Evolutionary conservation across 2,329 filamentous ascomycete species (phyloP).

Genomic region (Coniochaeta hoffmannii): DNA sequence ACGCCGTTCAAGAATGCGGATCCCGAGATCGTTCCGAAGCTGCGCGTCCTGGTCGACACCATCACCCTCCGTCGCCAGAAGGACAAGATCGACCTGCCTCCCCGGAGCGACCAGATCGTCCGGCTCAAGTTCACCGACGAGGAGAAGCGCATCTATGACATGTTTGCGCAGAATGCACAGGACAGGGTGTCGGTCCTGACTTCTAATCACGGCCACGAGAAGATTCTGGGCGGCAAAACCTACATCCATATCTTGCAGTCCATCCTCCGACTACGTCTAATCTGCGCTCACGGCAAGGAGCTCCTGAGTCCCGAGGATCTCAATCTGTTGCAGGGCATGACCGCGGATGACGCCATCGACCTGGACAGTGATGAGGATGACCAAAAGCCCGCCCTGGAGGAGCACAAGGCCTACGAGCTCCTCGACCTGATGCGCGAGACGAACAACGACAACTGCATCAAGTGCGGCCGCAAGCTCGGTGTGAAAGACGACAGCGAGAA

Average conservation of each 20-base stretch:
- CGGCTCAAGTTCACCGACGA: conserved; percentile 67
- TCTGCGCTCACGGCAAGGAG: conserved; percentile 92
- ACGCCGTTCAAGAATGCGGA: conserved; percentile 83
- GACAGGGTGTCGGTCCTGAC: conserved; percentile 73
- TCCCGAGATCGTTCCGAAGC: conserved; percentile 72
- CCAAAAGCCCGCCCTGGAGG: conserved; percentile 48
- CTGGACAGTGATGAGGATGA: conserved; percentile 71
- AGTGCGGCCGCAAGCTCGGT: conserved; percentile 60
- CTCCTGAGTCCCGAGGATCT: conserved; percentile 80
- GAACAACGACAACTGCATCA: conserved; percentile 64
- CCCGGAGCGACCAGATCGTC: conserved; percentile 64
- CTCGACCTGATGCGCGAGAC: conserved; percentile 79
- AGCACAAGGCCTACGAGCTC: conserved; percentile 76
- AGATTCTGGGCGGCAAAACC: conserved; percentile 71
- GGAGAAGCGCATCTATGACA: conserved; percentile 72
- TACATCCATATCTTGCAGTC: conserved; percentile 91
- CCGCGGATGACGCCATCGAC: conserved; percentile 80
- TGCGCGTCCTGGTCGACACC: conserved; percentile 87
- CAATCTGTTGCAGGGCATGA: conserved; percentile 70
- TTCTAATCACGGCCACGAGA: conserved; percentile 47
- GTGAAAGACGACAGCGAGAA: conserved; percentile 47
- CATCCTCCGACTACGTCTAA: conserved; percentile 79
- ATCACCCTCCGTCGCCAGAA: conserved; percentile 88
- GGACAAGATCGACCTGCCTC: conserved; percentile 78
- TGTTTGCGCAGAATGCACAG: conserved; percentile 75